A percentile compares a stretch with the other conserved stretches of the same genome.
Conservation (phyloP, 768 basidiomycete genomes). For the Hygrophoropsis aurantiaca region DNA sequence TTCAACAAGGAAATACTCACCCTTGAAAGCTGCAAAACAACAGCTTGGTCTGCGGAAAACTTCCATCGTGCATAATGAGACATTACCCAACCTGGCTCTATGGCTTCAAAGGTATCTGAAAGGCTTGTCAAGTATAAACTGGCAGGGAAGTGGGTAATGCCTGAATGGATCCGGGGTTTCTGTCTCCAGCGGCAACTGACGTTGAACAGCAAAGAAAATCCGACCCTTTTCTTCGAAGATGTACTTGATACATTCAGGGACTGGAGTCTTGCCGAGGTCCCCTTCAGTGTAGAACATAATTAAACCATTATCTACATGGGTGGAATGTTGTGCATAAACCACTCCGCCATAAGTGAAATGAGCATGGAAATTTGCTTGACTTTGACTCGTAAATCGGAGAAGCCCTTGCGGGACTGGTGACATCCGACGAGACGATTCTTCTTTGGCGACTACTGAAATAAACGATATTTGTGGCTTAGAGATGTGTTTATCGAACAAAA, state of each 20-base stretch:
- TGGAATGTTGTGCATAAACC: constrained; percentile 6
- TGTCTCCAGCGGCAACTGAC: not conserved
- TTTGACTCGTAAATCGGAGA: not conserved
- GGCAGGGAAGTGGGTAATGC: too few species aligned
- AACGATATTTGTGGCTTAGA: not conserved
- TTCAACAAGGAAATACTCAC: too few species aligned
- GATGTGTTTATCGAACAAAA: constrained; percentile 16
- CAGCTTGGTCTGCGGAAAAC: not conserved
- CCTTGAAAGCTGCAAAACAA: too few species aligned
- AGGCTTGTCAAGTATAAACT: too few species aligned
- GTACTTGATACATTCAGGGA: constrained; percentile 15
- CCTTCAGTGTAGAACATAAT: constrained; percentile 12
- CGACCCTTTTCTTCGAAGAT: constrained; percentile 1
- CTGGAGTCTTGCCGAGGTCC: not conserved
- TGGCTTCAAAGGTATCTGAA: not conserved
- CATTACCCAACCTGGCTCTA: constrained; percentile 7
- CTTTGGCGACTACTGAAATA: not conserved
- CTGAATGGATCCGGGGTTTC: too few species aligned
- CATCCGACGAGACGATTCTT: too few species aligned
- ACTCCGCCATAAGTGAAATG: constrained; percentile 3
- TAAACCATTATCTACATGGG: constrained; percentile 9
- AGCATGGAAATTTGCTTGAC: not conserved
- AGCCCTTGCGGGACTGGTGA: not conserved
- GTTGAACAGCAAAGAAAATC: constrained; percentile 4
- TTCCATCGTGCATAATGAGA: constrained; percentile 6